phyloP scores from a whole-genome alignment of 768 basidiomycete species.

The Filobasidium floriforme region DNA sequence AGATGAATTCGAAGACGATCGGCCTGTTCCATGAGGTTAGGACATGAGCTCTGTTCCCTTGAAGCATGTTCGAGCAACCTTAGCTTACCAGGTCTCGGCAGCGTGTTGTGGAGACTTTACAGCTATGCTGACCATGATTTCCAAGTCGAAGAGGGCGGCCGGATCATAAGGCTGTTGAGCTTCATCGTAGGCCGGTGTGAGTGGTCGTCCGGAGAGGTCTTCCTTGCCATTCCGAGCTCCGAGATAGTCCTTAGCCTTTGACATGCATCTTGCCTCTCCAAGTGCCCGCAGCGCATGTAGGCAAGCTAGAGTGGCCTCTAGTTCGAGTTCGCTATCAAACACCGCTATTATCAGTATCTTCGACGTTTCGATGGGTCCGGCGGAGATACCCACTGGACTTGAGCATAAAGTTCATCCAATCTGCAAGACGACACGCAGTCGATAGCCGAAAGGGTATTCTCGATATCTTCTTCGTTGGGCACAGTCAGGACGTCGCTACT shows the following conservation, averaged over 20 bases:
- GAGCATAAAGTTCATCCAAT: conserved; percentile 84
- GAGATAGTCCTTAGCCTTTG: conserved; percentile 57
- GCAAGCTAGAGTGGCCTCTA: conserved; percentile 72
- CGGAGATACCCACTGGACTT: conserved; percentile 66
- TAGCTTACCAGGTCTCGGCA: conserved; percentile 74
- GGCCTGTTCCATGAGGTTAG: conserved; percentile 55
- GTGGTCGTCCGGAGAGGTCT: conserved; percentile 30
- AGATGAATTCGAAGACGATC: conserved; percentile 85
- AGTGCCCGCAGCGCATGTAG: conserved; percentile 79
- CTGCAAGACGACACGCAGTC: conserved; percentile 92
- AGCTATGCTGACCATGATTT: conserved; percentile 86
- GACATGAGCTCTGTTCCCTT: not conserved
- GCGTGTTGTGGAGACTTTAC: conserved; percentile 68
- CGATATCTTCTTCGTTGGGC: conserved; percentile 81
- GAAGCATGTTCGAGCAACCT: not conserved
- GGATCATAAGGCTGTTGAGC: conserved; percentile 82
- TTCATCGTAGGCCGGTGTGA: conserved; percentile 28
- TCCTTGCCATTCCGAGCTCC: conserved; percentile 22
- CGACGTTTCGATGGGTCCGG: not conserved
- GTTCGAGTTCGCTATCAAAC: conserved; percentile 59
- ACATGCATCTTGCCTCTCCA: conserved; percentile 61
- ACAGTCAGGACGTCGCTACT: conserved; percentile 71
- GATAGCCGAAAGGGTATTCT: conserved; percentile 87
- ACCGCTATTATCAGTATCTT: not conserved
- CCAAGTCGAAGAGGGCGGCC: conserved; percentile 85